Evolutionary conservation across 1,139 yeast species (phyloP).

Genomic region (Blastobotrys proliferans): DNA sequence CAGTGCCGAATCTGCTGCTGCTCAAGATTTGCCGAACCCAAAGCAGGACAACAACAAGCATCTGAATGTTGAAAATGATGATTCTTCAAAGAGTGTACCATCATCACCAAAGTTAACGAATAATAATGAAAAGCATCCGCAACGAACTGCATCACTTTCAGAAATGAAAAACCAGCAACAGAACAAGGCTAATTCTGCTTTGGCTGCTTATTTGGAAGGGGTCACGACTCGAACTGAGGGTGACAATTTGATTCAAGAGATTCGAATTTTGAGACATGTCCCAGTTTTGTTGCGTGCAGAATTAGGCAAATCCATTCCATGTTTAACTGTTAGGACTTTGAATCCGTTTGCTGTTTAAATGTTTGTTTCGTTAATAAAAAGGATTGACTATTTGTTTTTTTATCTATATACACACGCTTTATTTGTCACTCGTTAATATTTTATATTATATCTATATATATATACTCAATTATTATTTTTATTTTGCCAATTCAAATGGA

Average conservation of each 20-base stretch:
- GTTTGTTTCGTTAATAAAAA: no score
- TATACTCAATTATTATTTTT: neutral
- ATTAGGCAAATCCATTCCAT: constrained; percentile 85
- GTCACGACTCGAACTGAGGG: constrained; percentile 60
- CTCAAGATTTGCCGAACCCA: constrained; percentile 35
- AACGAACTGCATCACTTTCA: constrained; percentile 30
- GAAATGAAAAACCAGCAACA: constrained; percentile 23
- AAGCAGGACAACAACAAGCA: constrained; percentile 11
- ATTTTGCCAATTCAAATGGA: no score
- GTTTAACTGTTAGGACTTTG: constrained; percentile 87
- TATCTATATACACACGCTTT: neutral
- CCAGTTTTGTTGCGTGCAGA: constrained; percentile 89
- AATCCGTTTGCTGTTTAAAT: constrained; percentile 68
- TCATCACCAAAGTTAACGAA: constrained; percentile 29
- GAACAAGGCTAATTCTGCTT: constrained; percentile 18
- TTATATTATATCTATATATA: constrained; percentile 2
- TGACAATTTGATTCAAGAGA: constrained; percentile 65
- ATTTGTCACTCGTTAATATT: neutral
- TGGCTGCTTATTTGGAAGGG: constrained; percentile 42
- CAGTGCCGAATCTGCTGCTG: constrained; percentile 58
- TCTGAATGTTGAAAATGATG: constrained; percentile 14
- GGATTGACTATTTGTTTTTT: constrained; percentile 7
- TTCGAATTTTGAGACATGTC: constrained; percentile 68
- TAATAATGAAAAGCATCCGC: constrained; percentile 20
- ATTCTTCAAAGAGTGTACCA: constrained; percentile 28